A percentile compares a stretch with the other conserved stretches of the same genome.
These are phyloP conservation scores for Penicillium sclerotiorum DNA, from an alignment of 2,329 filamentous ascomycete genomes.

Conservation along the genomic window DNA sequence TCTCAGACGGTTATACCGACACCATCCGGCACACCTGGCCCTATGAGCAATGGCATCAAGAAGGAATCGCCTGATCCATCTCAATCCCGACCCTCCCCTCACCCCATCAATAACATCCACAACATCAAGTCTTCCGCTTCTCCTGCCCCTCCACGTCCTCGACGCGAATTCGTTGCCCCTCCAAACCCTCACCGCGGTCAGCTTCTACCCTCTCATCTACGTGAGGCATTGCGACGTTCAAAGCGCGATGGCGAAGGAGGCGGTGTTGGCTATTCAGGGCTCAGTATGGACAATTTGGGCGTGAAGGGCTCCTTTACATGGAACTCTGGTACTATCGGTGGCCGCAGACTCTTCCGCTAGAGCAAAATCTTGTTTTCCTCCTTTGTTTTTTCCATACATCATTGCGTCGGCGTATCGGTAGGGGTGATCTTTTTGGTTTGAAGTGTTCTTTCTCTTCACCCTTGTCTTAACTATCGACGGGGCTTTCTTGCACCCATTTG, in stretches of 20 bases:
- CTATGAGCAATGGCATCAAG: constrained; percentile 26
- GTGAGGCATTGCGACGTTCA: constrained; percentile 52
- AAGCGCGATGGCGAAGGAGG: constrained; percentile 53
- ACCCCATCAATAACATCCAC: constrained; percentile 8
- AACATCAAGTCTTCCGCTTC: constrained; percentile 14
- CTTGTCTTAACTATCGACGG: not conserved
- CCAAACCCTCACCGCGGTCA: constrained; percentile 52
- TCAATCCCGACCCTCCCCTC: constrained; percentile 14
- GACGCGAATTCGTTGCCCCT: constrained; percentile 39
- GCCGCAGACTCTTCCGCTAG: constrained; percentile 49
- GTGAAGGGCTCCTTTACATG: constrained; percentile 48
- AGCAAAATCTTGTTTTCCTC: not conserved
- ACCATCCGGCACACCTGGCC: constrained; percentile 14
- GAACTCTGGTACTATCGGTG: constrained; percentile 44
- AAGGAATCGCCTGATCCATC: constrained; percentile 26
- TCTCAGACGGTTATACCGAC: constrained; percentile 20
- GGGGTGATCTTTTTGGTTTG: not conserved
- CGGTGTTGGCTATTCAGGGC: constrained; percentile 50
- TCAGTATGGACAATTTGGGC: constrained; percentile 50
- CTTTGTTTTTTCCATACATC: too few species aligned
- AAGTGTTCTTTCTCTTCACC: not conserved
- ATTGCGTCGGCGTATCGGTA: constrained; percentile 8
- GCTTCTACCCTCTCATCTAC: constrained; percentile 52
- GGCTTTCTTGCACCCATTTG: too few species aligned
- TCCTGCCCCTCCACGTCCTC: constrained; percentile 19